phyloP scores from a whole-genome alignment of 1,139 yeast genomes.

The Protomyces lactucae-debilis region DNA sequence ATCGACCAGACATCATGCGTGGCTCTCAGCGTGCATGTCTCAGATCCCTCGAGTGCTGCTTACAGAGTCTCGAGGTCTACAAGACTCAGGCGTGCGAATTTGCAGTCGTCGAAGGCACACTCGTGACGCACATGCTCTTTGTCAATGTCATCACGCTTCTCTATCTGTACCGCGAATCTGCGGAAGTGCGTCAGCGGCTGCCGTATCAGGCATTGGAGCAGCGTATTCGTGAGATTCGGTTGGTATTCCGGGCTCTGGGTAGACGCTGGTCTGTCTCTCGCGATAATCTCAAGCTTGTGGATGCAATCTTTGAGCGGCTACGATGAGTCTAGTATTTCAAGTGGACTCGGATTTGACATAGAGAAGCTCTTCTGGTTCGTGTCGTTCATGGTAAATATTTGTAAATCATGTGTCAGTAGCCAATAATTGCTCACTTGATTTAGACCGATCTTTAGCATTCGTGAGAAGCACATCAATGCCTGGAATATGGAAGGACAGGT shows the following conservation, averaged over 20 bases:
- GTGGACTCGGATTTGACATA: too few relatives aligned
- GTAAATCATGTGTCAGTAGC: too few relatives aligned
- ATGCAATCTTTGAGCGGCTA: background rate
- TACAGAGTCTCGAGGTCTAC: constrained; percentile 3
- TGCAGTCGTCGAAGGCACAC: constrained; percentile 16
- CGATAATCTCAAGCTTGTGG: constrained; percentile 4
- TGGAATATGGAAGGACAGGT: too few relatives aligned
- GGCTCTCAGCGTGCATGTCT: background rate
- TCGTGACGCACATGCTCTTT: constrained; percentile 10
- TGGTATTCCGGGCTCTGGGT: background rate
- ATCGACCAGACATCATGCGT: constrained; percentile 1
- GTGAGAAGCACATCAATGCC: too few relatives aligned
- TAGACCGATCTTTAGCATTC: too few relatives aligned
- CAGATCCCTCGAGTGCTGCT: background rate
- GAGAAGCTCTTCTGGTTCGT: too few relatives aligned
- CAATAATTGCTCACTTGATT: too few relatives aligned
- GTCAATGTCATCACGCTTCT: constrained; percentile 11
- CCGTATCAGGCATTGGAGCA: background rate
- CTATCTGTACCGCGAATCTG: constrained; percentile 4
- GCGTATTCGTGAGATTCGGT: background rate
- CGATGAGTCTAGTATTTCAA: background rate
- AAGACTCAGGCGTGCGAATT: constrained; percentile 4
- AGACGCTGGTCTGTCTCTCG: constrained; percentile 10
- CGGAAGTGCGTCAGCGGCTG: background rate
- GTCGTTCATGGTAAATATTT: too few relatives aligned